Percentiles rank a stretch among this genome's conserved stretches.
Evolutionary conservation across 2,329 filamentous ascomycete genomes (phyloP).

Genomic region (Emergomyces orientalis): DNA sequence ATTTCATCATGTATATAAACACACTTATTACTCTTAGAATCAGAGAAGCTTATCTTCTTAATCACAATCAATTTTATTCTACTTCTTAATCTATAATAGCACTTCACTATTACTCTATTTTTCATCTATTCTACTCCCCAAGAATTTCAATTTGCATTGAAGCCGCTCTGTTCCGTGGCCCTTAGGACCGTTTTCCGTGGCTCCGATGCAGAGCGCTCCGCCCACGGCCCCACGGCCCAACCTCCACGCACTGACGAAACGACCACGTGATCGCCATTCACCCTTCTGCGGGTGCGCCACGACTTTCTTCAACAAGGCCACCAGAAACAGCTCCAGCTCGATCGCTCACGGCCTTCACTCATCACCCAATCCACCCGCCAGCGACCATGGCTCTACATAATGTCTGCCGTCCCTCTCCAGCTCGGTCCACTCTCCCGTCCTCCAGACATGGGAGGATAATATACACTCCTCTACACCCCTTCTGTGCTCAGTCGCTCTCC

Average conservation of each 20-base stretch:
- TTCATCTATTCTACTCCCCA: too few species aligned
- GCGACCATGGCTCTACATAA: conserved; percentile 5
- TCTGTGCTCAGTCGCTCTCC: neutral
- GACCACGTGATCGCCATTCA: neutral
- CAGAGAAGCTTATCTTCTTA: too few species aligned
- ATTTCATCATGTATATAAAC: too few species aligned
- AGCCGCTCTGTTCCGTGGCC: neutral
- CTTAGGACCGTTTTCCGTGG: neutral
- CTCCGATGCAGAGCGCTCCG: neutral
- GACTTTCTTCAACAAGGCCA: neutral
- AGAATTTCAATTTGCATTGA: conserved; percentile 4
- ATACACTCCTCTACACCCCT: neutral
- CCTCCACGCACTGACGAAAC: neutral
- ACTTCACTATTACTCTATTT: too few species aligned
- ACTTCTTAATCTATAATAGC: too few species aligned
- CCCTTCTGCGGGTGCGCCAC: neutral
- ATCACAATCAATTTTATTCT: too few species aligned
- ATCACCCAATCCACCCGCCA: neutral
- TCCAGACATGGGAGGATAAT: neutral
- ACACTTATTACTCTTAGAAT: too few species aligned
- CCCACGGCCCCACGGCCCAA: neutral
- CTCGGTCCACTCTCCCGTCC: neutral
- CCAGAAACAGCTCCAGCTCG: neutral
- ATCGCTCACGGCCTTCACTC: neutral
- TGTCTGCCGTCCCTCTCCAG: neutral